A percentile compares a stretch with the other conserved stretches of the same genome.
phyloP scores from a whole-genome alignment of 352 stramenopile species.

The Phytopythium ostracodes region DNA sequence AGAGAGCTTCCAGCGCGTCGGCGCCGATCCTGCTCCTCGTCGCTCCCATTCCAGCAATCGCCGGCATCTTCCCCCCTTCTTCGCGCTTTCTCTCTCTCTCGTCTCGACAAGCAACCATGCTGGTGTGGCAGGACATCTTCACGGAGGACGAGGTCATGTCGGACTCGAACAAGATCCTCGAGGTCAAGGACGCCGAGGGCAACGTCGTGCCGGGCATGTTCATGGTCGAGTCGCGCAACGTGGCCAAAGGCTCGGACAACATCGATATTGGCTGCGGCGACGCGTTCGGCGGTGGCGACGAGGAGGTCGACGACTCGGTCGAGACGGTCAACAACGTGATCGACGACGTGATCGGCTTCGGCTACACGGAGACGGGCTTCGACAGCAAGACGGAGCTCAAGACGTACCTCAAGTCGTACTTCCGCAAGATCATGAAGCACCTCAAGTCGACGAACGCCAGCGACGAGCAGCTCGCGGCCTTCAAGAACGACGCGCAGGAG shows the following conservation, averaged over 20 bases:
- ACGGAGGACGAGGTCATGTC: slow-evolving; percentile 68
- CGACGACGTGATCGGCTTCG: slow-evolving; percentile 52
- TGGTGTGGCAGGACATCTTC: slow-evolving; percentile 70
- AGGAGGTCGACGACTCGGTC: slow-evolving; percentile 45
- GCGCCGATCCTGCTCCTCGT: background rate
- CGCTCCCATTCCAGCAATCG: slow-evolving; percentile 1
- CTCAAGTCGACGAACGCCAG: slow-evolving; percentile 39
- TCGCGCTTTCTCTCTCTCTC: background rate
- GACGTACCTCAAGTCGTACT: slow-evolving; percentile 70
- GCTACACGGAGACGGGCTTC: slow-evolving; percentile 59
- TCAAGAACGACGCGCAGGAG: slow-evolving; percentile 61
- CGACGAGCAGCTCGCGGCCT: slow-evolving; percentile 41
- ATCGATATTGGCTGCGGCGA: slow-evolving; percentile 58
- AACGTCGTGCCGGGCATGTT: slow-evolving; percentile 59
- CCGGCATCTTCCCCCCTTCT: background rate
- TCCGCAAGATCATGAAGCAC: slow-evolving; percentile 66
- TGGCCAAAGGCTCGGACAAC: slow-evolving; percentile 53
- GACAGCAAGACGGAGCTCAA: slow-evolving; percentile 63
- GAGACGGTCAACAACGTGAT: slow-evolving; percentile 67
- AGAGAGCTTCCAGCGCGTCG: background rate
- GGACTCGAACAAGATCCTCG: slow-evolving; percentile 45
- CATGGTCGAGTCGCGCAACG: slow-evolving; percentile 44
- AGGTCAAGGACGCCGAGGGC: slow-evolving; percentile 47
- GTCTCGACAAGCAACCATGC: slow-evolving; percentile 33
- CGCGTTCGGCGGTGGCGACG: slow-evolving; percentile 43